Evolutionary conservation across 2,329 filamentous ascomycete genomes (phyloP), one percentile per base, ranked within the genome.

Genomic region (Aspergillus fumigatiaffinis): DNA sequence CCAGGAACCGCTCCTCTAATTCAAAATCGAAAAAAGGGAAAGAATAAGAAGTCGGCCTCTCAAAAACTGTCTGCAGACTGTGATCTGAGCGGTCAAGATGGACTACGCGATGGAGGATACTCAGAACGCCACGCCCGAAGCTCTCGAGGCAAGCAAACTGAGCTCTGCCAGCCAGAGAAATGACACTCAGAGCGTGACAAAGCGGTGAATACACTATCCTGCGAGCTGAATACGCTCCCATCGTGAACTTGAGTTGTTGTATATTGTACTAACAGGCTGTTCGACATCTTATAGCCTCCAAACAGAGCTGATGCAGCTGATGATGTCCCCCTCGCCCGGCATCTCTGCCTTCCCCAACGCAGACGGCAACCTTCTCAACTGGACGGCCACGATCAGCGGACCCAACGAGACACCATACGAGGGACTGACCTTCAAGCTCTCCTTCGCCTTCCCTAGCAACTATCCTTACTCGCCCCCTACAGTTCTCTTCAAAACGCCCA

Each of bases 291-390:
- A 32, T 71, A 97, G 94, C 69, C 83, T 99, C 56, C 94, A 99
- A 78, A 95, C 92, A 51, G 94, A 99, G 78, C 84, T 99, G 66
- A 97, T 99, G 93, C 89, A 94, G 75, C 87, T 99, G 67, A 97
- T 99, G 94, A 92, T 92, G 68, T 92, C 92, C 46, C 88, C 92
- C 1, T 92, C 93, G 0, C 91, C 92, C 14, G 94, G 94, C 64
- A 87, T 97, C 70, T 96, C 92, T 55, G 95, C 95, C 62, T 99
- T 99, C 75, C 94, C 94, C 28, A 88, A 91, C 58, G 87, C 87
- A 38, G 91, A 95, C 72, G 90, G 91, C 73, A 94, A 97, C 79
- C 84, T 97, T 62, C 87, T 96, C 68, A 86, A 87, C 38, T 99
- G 94, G 94, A 92, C 88, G 42, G 95, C 91, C 51, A 99, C 94